Evolutionary conservation across 257 asterid genomes (phyloP), one percentile per base, ranked within the genome.

Genomic region (Primulina huaijiensis): DNA sequence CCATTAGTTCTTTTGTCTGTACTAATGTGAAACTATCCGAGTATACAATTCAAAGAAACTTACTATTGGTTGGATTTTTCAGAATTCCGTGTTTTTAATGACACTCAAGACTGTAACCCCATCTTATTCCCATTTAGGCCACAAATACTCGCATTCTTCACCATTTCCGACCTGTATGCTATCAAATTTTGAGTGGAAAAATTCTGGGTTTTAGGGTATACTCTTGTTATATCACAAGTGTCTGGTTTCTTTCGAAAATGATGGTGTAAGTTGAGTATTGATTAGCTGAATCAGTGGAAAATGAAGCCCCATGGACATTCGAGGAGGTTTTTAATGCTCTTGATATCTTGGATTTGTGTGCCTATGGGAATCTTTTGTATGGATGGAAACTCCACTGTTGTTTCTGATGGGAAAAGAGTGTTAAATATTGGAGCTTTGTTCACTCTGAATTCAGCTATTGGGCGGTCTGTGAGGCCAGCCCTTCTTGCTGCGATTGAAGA

Each of bases 381-480:
- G 46, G 31, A 60, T 66, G 74, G 81, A 69, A 83, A 77, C 67
- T 72, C 78, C 8, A 82, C 74, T 75, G 62, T 35, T 60, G 30
- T 27, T 27, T 29, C 76, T 62, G 68, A 2, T 40, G 77, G 84
- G 76, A 78, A 83, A n/a, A 79, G 29, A 65, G 76, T 66, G 74
- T 76, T 93, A 65, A 86, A 89, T 62, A 21, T 93, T 74, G 99
- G 99, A 75, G 90, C 96, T 74, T 73, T 93, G 61, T 86, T 89
- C 72, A 87, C 97, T 8, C 60, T 76, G 34, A 60, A 93, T 77
- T 93, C 99, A 3, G 84, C 76, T 7, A 93, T 93, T 60, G 99
- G 97, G 63, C 79, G 77, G 75, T 90, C 99, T 59, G 95, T 79
- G 2, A 82, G 73, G 69, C 96, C 95, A 43, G 96, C 96, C 27